A percentile compares a stretch with the other conserved stretches of the same genome.
Evolutionary conservation across 768 basidiomycete species (phyloP).

Genomic region (Agaricus bisporus): DNA sequence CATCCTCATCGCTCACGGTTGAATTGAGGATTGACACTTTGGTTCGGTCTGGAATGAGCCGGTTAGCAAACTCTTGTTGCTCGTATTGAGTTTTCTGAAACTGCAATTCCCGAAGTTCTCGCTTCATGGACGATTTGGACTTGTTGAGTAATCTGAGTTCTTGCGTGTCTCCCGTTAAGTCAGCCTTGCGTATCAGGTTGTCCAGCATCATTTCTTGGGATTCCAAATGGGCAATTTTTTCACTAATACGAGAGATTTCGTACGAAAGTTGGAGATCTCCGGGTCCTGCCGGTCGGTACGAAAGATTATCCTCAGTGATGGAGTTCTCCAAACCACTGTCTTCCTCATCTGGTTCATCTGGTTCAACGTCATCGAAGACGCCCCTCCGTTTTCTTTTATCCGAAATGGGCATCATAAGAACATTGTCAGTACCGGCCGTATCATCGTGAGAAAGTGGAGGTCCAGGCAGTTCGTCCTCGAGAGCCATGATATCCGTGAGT

Average conservation of each 20-base stretch:
- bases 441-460: constrained; percentile 13
- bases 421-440: constrained; percentile 11
- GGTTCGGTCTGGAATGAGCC: constrained; percentile 79
- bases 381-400: constrained; percentile 13
- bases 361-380: constrained; percentile 30
- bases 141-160: constrained; percentile 79
- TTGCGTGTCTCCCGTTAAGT: constrained; percentile 83
- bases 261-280: constrained; percentile 85
- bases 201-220: constrained; percentile 81
- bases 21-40: constrained; percentile 82
- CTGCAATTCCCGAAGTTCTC: constrained; percentile 76
- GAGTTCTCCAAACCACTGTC: constrained; percentile 29
- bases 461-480: constrained; percentile 44
- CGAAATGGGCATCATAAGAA: constrained; percentile 6
- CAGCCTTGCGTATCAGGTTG: constrained; percentile 89
- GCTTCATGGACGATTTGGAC: constrained; percentile 74
- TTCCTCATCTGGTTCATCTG: constrained; percentile 42
- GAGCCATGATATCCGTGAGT: constrained; percentile 90
- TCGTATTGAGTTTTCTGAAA: constrained; percentile 94
- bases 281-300: constrained; percentile 76
- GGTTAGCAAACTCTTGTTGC: constrained; percentile 89
- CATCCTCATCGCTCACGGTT: constrained; percentile 74
- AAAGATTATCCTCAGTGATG: constrained; percentile 26
- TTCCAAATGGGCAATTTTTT: constrained; percentile 71
- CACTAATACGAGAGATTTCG: constrained; percentile 75